Evolutionary conservation across 345 rosid genomes (phyloP).

Genomic region (Mangifera indica): DNA sequence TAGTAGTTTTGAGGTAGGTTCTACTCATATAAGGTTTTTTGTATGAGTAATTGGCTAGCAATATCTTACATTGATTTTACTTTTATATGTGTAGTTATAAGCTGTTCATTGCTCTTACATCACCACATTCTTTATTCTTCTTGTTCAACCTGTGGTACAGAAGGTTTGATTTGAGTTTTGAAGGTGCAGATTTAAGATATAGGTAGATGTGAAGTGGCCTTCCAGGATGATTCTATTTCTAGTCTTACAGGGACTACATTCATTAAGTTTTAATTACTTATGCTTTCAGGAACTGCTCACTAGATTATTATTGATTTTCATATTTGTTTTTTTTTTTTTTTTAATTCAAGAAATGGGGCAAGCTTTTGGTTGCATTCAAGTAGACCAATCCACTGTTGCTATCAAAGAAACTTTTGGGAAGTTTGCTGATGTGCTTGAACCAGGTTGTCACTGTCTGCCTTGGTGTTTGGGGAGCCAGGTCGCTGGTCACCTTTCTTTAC

Average conservation of each 20-base stretch:
- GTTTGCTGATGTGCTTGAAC: constrained; percentile 68
- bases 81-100: not conserved
- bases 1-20: not conserved
- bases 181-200: not conserved
- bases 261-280: not conserved
- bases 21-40: not conserved
- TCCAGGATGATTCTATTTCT: not conserved
- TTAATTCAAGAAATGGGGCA: constrained; percentile 37
- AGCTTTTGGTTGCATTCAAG: constrained; percentile 61
- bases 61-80: not conserved
- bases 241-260: not conserved
- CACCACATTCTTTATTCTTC: not conserved
- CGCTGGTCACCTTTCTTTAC: constrained; percentile 66
- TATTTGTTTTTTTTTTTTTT: constrained; percentile 13
- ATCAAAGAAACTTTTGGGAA: constrained; percentile 71
- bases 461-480: constrained; percentile 73
- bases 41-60: not conserved
- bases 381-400: constrained; percentile 77
- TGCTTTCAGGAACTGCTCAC: not conserved
- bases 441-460: constrained; percentile 82
- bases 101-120: not conserved
- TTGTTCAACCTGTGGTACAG: not conserved
- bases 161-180: constrained; percentile 1
- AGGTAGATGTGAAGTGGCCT: not conserved
- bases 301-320: constrained; percentile 8